Base-by-base conservation (phyloP, 1,284 basidiomycete species). In the Sanguinoderma infundibulare region DNA sequence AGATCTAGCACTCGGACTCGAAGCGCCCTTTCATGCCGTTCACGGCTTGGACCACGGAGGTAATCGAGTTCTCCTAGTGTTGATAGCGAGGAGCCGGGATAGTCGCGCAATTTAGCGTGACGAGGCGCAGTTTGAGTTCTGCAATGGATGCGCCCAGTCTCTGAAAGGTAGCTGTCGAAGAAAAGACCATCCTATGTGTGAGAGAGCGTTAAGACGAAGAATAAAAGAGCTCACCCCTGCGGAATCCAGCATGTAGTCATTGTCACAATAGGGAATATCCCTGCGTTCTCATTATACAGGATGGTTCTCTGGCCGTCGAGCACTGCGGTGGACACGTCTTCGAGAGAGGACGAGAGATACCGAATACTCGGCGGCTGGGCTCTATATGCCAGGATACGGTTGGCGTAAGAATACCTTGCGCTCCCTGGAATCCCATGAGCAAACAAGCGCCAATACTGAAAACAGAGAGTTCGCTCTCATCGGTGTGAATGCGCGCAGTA, bases 51-150 rank as follows among this genome's bases (percentile, higher is more conserved):
- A 2, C 63, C 64, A 9, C 60, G 60, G 0, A 77, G 52, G 7
- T 58, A 61, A 8, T 67, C 59, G 28, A 75, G 63, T 35, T 76
- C 75, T n/a, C 65, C 62, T 15, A 49, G 39, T 0, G 69, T 66
- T 20, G 67, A 69, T 0, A 67, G 67, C 0, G 69, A 72, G 9
- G 73, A 74, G 4, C 71, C 72, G 7, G 69, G 69, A 42, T 77
- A 77, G 47, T 73, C 76, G 15, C 75, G 71, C 36, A 72, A 38
- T 75, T 77, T 30, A 75, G 52, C 4, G 70, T 54, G 26, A 77
- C 66, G 17, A 77, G 54, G 6, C 75, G 74, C 14, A 74, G 52
- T 49, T 70, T 68, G 55, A 68, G 61, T 22, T 68, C 53, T 0
- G 67, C 62, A 8, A 71, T 69, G 42, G 68, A 67, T 1, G 70